These are phyloP conservation scores for Mortierella sp. DNA, from an alignment of 371 early-diverging fungal species.

Conservation along the genomic window DNA sequence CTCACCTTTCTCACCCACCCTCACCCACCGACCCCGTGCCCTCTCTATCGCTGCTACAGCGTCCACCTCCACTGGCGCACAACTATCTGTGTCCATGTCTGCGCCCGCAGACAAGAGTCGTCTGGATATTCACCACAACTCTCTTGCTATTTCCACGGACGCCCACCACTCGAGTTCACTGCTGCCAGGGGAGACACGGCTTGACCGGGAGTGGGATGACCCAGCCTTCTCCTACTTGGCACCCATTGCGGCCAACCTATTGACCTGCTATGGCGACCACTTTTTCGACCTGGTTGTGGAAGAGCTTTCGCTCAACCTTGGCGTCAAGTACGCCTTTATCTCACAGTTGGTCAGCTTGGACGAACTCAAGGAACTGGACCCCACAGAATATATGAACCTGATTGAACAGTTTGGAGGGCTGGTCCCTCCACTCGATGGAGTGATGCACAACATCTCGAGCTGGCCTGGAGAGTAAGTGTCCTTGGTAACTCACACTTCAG, in stretches of 20 bases:
- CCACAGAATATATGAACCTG: constrained; percentile 45
- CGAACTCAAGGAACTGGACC: constrained; percentile 54
- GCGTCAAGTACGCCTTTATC: constrained; percentile 51
- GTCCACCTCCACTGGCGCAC: constrained; percentile 47
- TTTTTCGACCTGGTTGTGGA: constrained; percentile 43
- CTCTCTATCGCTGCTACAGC: constrained; percentile 55
- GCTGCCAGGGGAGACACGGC: neutral
- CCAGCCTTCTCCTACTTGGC: constrained; percentile 39
- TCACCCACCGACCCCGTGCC: constrained; percentile 24
- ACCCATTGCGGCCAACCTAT: constrained; percentile 41
- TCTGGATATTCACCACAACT: constrained; percentile 45
- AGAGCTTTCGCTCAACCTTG: constrained; percentile 35
- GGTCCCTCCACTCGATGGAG: constrained; percentile 52
- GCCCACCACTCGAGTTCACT: constrained; percentile 11
- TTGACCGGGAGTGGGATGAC: constrained; percentile 46
- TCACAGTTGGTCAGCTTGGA: constrained; percentile 52
- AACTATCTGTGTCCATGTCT: constrained; percentile 45
- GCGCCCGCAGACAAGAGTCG: constrained; percentile 40
- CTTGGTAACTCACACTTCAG: neutral
- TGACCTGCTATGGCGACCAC: constrained; percentile 48
- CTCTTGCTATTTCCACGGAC: constrained; percentile 20
- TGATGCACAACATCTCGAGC: constrained; percentile 56
- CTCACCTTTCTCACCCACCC: neutral
- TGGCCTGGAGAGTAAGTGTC: constrained; percentile 50
- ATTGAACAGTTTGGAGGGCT: constrained; percentile 54